A percentile compares a stretch with the other conserved stretches of the same genome.
phyloP scores from a whole-genome alignment of 805 yeast species.

The Barnettozyma botsteinii region DNA sequence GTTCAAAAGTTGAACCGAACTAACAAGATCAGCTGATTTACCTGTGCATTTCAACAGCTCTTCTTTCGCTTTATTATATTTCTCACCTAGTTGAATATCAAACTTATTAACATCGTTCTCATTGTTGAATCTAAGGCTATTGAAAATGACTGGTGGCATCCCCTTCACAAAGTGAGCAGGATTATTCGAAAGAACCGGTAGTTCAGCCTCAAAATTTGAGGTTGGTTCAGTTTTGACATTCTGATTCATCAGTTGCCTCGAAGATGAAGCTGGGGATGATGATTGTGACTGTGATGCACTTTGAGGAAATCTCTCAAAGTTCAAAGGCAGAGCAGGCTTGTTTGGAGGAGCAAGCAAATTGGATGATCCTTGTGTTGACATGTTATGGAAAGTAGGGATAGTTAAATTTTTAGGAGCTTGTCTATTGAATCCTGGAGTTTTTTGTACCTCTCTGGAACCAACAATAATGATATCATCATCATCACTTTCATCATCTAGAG shows the following conservation, averaged over 20 bases:
- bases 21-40: not conserved
- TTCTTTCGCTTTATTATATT: not conserved
- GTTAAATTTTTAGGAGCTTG: too few relatives aligned
- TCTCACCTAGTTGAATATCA: not conserved
- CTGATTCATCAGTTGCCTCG: too few relatives aligned
- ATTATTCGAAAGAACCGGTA: not conserved
- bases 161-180: not conserved
- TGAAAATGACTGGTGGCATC: not conserved
- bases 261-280: too few relatives aligned
- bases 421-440: not conserved
- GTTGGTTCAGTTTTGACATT: too few relatives aligned
- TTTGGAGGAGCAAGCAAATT: too few relatives aligned
- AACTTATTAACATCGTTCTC: not conserved
- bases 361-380: too few relatives aligned
- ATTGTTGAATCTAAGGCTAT: not conserved
- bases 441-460: constrained; percentile 10
- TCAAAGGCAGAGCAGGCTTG: too few relatives aligned
- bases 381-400: not conserved
- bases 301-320: too few relatives aligned
- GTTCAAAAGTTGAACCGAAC: not conserved
- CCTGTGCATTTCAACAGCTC: not conserved
- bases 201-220: too few relatives aligned
- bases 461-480: constrained; percentile 22
- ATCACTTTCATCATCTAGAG: constrained; percentile 7
- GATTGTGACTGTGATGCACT: too few relatives aligned